phyloP scores from a whole-genome alignment of 2,329 filamentous ascomycete genomes.

The Verticillium dahliae region DNA sequence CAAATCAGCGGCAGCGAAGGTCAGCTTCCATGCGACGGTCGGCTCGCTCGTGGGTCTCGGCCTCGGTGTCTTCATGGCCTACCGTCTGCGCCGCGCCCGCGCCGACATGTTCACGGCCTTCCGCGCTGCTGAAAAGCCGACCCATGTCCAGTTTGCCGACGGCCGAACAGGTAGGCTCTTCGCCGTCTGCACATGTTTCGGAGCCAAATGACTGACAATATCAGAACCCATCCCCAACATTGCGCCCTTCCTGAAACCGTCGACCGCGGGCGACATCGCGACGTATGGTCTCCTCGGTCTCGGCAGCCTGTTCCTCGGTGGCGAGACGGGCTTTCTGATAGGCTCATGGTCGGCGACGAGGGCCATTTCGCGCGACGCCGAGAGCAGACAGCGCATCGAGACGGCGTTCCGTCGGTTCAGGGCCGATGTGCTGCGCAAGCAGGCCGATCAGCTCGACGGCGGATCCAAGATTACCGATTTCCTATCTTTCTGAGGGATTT shows the following conservation, averaged over 20 bases:
- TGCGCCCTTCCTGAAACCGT: slow-evolving; percentile 49
- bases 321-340: slow-evolving; percentile 54
- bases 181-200: background rate
- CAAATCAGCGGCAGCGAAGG: slow-evolving; percentile 44
- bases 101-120: slow-evolving; percentile 56
- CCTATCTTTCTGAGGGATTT: background rate
- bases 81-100: slow-evolving; percentile 48
- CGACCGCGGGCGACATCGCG: slow-evolving; percentile 50
- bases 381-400: slow-evolving; percentile 50
- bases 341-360: slow-evolving; percentile 48
- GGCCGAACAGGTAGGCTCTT: slow-evolving; percentile 44
- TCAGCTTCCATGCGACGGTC: slow-evolving; percentile 47
- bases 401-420: slow-evolving; percentile 56
- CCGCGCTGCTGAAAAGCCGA: slow-evolving; percentile 53
- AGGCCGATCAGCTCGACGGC: slow-evolving; percentile 48
- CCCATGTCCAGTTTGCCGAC: slow-evolving; percentile 53
- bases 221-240: slow-evolving; percentile 57
- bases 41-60: slow-evolving; percentile 55
- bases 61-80: slow-evolving; percentile 51
- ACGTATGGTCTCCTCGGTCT: slow-evolving; percentile 57
- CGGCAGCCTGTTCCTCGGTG: slow-evolving; percentile 57
- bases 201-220: background rate
- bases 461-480: slow-evolving; percentile 7
- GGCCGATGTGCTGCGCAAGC: slow-evolving; percentile 54
- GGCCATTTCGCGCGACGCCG: slow-evolving; percentile 45